Percentiles rank a stretch among this genome's conserved stretches.
Conservation (phyloP, 176 grass and related monocot species). For the Cocos nucifera region DNA sequence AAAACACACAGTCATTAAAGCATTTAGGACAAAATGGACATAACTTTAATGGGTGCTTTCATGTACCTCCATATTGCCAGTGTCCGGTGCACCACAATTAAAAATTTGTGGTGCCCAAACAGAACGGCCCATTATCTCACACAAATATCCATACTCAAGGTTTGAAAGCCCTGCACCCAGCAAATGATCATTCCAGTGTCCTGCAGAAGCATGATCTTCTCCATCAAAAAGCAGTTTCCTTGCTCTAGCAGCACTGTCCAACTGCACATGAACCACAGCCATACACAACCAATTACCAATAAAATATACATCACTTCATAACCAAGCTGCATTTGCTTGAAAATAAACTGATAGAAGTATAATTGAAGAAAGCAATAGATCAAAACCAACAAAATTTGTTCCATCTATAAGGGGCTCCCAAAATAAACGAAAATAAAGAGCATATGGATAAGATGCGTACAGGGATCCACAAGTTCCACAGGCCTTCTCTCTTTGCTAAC, state of each 20-base stretch:
- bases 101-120: slow-evolving; percentile 95
- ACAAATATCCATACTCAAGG: slow-evolving; percentile 94
- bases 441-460: slow-evolving; percentile 18
- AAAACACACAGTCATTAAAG: no score
- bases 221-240: slow-evolving; percentile 55
- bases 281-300: slow-evolving; percentile 2
- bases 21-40: background rate
- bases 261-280: slow-evolving; percentile 41
- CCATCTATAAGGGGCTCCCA: background rate
- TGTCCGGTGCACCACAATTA: slow-evolving; percentile 88
- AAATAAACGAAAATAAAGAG: slow-evolving; percentile 1
- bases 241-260: slow-evolving; percentile 90
- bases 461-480: slow-evolving; percentile 96
- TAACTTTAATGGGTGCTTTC: no score
- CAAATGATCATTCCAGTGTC: slow-evolving; percentile 36
- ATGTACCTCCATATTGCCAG: slow-evolving; percentile 93
- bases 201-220: slow-evolving; percentile 19
- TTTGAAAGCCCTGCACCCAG: slow-evolving; percentile 87
- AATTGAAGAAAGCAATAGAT: no score
- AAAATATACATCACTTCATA: no score
- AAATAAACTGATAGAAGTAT: no score
- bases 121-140: slow-evolving; percentile 90
- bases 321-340: no score
- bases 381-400: no score
- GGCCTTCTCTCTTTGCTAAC: slow-evolving; percentile 61